Base-by-base conservation (phyloP, 2,329 filamentous ascomycete species). In the Botrytis galanthina region DNA sequence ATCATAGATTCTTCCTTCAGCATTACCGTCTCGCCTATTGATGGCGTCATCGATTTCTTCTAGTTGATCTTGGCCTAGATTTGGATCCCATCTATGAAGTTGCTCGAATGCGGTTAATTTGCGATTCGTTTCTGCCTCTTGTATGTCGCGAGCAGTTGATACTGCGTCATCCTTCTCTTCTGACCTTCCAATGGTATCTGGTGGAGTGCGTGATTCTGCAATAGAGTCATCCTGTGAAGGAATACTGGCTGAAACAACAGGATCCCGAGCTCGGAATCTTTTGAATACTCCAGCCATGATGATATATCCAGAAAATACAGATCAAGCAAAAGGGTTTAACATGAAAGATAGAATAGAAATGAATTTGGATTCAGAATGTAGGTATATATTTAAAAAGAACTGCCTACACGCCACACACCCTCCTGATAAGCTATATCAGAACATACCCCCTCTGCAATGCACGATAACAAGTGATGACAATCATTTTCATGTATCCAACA, bases 11-110 rank as follows among this genome's bases (percentile, higher is more conserved):
- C 70, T 74, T 29, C 70, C 74, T 32, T 75, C 72, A 7, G 66
- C 46, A 54, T 73, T 73, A 10, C 70, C 69, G 59, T 75, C 74
- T 42, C 74, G 72, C 42, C 69, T 69, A 32, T 75, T 71, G 29
- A 75, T 60, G 46, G 74, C 75, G 66, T 76, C 75, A 69, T 76
- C 75, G 16, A 76, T 75, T 42, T 76, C 75, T 14, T 73, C 60
- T 14, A 76, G 48, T 54, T 75, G 72, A 35, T 75, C 74, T 39
- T 71, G 66, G 1, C 67, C 74, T 22, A 76, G 37, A 70, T 76
- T 76, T 8, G 75, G 75, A 72, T 76, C 75, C 75, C 74, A 76
- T 73, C 74, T 37, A 37, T 75, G 74, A 46, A 74, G 70, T 70
- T 70, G 73, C 59, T 75, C 74, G 63, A 76, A 75, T 18, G 66